Evolutionary conservation across 176 grass and related monocot species (phyloP).

Genomic region (Musa troglodytarum): DNA sequence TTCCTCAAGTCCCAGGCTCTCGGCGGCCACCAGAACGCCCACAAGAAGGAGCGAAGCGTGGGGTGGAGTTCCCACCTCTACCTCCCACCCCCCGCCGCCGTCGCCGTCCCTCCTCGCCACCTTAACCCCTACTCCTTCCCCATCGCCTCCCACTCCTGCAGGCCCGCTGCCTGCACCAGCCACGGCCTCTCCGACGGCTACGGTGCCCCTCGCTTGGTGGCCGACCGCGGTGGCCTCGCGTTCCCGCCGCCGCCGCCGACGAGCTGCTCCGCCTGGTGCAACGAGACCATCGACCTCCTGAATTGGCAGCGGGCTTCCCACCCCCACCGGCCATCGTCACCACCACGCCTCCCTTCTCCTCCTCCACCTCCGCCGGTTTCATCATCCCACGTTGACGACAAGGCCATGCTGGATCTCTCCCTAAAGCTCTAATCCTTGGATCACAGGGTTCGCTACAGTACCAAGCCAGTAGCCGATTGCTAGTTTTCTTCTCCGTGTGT

Average conservation of each 20-base stretch:
- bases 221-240: neutral
- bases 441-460: no score
- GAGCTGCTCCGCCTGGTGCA: no score
- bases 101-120: neutral
- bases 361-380: neutral
- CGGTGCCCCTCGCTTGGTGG: neutral
- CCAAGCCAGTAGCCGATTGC: no score
- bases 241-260: no score
- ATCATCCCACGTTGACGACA: neutral
- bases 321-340: neutral
- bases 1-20: slow-evolving; percentile 98
- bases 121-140: slow-evolving; percentile 8
- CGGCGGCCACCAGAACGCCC: slow-evolving; percentile 90
- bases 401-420: slow-evolving; percentile 36
- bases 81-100: neutral
- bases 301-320: slow-evolving; percentile 9
- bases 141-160: slow-evolving; percentile 41
- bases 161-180: neutral
- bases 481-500: neutral
- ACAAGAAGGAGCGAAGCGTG: slow-evolving; percentile 79
- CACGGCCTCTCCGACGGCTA: neutral
- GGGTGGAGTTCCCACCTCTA: slow-evolving; percentile 78
- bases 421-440: slow-evolving; percentile 31
- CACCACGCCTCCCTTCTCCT: no score
- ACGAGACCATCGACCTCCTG: neutral